Conservation (phyloP, 495 filamentous ascomycete species). For the Penicillium silybi region DNA sequence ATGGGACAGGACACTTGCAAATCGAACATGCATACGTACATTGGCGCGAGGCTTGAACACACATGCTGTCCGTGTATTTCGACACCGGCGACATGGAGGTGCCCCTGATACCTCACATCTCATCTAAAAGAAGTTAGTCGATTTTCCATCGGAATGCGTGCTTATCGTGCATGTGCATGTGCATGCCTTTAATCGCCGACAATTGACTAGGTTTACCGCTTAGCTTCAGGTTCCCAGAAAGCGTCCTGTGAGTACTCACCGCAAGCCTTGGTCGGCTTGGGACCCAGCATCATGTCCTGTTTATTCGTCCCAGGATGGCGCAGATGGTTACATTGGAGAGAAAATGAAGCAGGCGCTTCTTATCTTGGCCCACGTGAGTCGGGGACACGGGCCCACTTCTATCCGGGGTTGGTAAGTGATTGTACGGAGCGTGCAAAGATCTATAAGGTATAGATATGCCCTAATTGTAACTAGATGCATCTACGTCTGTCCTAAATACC, state of each 20-base stretch:
- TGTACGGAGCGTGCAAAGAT: too few species aligned
- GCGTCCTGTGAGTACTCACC: slow-evolving; percentile 17
- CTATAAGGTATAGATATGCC: not conserved
- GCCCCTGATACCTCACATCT: slow-evolving; percentile 38
- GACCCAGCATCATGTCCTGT: slow-evolving; percentile 18
- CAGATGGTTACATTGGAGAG: slow-evolving; percentile 5
- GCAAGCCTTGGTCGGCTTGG: slow-evolving; percentile 40
- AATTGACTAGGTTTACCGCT: slow-evolving; percentile 30
- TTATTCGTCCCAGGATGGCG: slow-evolving; percentile 20
- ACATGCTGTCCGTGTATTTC: slow-evolving; percentile 28
- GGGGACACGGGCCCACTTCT: not conserved
- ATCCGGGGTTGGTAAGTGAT: too few species aligned
- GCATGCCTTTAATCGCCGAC: slow-evolving; percentile 39
- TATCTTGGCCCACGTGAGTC: slow-evolving; percentile 8
- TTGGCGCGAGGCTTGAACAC: slow-evolving; percentile 41
- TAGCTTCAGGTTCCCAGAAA: slow-evolving; percentile 1
- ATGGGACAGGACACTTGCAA: not conserved
- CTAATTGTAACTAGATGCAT: not conserved
- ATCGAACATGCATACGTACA: slow-evolving; percentile 15
- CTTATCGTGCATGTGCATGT: slow-evolving; percentile 7
- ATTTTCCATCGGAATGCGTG: not conserved
- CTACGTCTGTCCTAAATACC: not conserved
- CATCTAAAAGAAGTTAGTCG: slow-evolving; percentile 24
- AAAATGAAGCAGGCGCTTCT: not conserved
- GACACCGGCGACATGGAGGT: slow-evolving; percentile 36